These are phyloP conservation scores for Termitomyces sp. DNA, from an alignment of 768 basidiomycete genomes.

Conservation along the genomic window DNA sequence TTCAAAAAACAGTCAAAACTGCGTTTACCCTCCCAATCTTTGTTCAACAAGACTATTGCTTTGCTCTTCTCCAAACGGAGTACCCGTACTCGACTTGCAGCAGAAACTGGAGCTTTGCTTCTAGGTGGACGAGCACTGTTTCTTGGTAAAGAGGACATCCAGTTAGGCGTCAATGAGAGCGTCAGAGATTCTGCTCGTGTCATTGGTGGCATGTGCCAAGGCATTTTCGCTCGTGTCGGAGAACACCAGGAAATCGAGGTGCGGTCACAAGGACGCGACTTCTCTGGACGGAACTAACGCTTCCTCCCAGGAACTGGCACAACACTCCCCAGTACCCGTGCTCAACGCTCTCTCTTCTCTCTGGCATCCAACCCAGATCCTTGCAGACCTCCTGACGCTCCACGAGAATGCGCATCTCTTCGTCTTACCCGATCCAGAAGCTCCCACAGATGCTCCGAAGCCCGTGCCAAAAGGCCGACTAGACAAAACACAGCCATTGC, in stretches of 20 bases:
- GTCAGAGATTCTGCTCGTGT: conserved; percentile 83
- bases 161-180: conserved; percentile 93
- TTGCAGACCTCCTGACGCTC: conserved; percentile 90
- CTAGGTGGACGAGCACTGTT: conserved; percentile 92
- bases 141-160: conserved; percentile 86
- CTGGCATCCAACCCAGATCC: conserved; percentile 95
- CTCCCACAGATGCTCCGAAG: background rate
- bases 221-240: conserved; percentile 95
- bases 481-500: conserved; percentile 24
- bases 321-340: conserved; percentile 90
- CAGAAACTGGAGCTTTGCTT: conserved; percentile 76
- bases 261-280: conserved; percentile 16
- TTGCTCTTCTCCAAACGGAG: conserved; percentile 91
- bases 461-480: conserved; percentile 6
- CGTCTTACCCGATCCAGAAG: conserved; percentile 19
- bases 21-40: conserved; percentile 68
- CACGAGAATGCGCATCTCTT: conserved; percentile 72
- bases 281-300: conserved; percentile 6
- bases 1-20: conserved; percentile 35
- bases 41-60: conserved; percentile 83
- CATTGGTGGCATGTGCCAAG: conserved; percentile 93
- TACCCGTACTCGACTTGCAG: conserved; percentile 86
- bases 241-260: conserved; percentile 93
- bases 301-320: conserved; percentile 72
- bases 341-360: conserved; percentile 93